Conservation (phyloP, 176 grass and related monocot species). For the Zoysia japonica region DNA sequence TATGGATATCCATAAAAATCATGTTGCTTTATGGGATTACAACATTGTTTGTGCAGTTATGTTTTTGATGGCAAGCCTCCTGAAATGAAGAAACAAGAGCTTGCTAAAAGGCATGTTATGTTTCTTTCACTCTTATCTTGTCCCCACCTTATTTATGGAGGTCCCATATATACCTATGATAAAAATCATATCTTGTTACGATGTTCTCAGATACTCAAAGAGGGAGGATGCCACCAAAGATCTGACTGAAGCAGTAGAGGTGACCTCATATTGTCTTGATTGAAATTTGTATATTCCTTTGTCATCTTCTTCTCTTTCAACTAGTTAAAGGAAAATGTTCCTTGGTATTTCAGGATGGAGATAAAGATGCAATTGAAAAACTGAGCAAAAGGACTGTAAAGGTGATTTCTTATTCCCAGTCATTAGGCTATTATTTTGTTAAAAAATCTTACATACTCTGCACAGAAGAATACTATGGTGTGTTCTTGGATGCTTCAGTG, state of each 20-base stretch:
- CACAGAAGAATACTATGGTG: not conserved
- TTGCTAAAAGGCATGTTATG: conserved; percentile 68
- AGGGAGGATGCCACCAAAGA: conserved; percentile 91
- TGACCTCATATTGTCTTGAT: conserved; percentile 29
- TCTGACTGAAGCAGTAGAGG: conserved; percentile 77
- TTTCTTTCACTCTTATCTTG: conserved; percentile 9
- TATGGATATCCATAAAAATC: not conserved
- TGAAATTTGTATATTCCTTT: not conserved
- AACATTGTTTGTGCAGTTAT: conserved; percentile 61
- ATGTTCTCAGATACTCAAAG: conserved; percentile 63
- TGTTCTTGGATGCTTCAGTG: not conserved
- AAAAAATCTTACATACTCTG: not conserved
- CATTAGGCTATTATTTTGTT: not conserved
- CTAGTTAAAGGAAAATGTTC: not conserved
- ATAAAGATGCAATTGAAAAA: conserved; percentile 85
- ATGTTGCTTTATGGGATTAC: not conserved
- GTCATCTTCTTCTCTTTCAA: conserved; percentile 7
- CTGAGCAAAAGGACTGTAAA: conserved; percentile 95
- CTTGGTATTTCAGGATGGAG: conserved; percentile 63
- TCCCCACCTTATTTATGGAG: conserved; percentile 17
- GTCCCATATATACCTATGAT: conserved; percentile 1
- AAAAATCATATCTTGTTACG: conserved; percentile 5
- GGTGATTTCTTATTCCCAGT: conserved; percentile 45
- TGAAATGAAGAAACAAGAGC: conserved; percentile 87
- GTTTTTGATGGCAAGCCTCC: conserved; percentile 97